Percentiles rank a stretch among this genome's conserved stretches.
Evolutionary conservation across 2,329 filamentous ascomycete species (phyloP).

Genomic region (Epichloe hybrida): DNA sequence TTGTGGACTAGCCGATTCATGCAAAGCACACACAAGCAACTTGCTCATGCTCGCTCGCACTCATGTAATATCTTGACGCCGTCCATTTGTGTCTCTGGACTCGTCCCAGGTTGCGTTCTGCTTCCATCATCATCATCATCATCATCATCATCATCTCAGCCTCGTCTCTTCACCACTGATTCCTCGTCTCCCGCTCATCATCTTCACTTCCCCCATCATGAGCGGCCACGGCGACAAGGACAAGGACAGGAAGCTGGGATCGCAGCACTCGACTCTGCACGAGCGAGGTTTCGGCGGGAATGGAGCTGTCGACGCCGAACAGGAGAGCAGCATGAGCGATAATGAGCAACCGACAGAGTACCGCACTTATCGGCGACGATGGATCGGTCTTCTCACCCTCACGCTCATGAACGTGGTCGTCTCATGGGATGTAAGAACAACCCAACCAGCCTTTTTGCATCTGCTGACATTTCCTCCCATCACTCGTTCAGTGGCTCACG

Average conservation of each 20-base stretch:
- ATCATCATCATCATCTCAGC: background rate
- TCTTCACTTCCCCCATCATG: too few species aligned
- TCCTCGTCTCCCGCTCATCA: too few species aligned
- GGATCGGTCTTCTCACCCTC: conserved; percentile 75
- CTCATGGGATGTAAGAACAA: conserved; percentile 75
- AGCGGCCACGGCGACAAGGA: too few species aligned
- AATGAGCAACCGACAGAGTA: conserved; percentile 21
- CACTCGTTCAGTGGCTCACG: conserved; percentile 57
- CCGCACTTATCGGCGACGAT: conserved; percentile 64
- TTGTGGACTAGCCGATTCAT: too few species aligned
- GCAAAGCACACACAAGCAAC: too few species aligned
- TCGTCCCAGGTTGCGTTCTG: background rate
- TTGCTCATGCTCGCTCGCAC: too few species aligned
- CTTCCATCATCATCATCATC: background rate
- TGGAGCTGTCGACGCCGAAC: conserved; percentile 10
- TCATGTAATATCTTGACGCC: too few species aligned
- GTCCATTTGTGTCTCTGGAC: too few species aligned
- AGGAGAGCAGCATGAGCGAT: conserved; percentile 8
- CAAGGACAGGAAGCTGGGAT: too few species aligned
- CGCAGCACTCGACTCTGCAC: conserved; percentile 15
- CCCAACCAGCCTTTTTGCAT: background rate
- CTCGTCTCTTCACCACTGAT: too few species aligned
- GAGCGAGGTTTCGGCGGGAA: conserved; percentile 11
- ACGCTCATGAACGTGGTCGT: conserved; percentile 84
- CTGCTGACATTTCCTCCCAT: background rate